These are phyloP conservation scores for Penicillium sclerotiorum DNA, from an alignment of 2,329 filamentous ascomycete genomes.

Conservation along the genomic window DNA sequence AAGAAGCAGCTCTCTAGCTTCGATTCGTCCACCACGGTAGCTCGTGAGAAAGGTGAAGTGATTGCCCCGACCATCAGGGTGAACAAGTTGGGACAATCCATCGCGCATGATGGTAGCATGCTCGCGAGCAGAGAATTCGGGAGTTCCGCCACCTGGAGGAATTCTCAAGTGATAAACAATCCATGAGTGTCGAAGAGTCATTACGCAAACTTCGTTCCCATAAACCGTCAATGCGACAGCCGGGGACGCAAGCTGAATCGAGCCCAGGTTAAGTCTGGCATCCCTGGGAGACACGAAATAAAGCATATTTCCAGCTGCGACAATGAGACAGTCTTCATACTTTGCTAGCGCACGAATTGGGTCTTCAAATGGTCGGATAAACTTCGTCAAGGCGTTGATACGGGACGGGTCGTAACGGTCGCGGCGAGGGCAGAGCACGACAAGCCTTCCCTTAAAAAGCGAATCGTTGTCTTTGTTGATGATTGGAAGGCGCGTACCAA, in stretches of 20 bases:
- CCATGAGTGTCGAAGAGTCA: constrained; percentile 58
- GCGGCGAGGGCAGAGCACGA: constrained; percentile 41
- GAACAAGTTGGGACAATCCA: constrained; percentile 34
- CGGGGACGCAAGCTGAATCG: no score
- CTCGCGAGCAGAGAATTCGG: no score
- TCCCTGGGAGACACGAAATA: constrained; percentile 48
- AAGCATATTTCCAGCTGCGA: constrained; percentile 49
- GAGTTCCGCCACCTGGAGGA: no score
- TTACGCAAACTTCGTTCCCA: constrained; percentile 51
- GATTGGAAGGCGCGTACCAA: constrained; percentile 41
- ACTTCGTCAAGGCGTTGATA: constrained; percentile 39
- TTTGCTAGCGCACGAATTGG: constrained; percentile 59
- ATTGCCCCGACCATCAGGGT: constrained; percentile 45
- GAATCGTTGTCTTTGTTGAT: constrained; percentile 12
- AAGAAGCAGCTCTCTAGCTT: constrained; percentile 29
- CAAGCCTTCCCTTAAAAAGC: constrained; percentile 34
- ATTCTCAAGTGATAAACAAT: no score
- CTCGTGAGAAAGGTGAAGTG: no score
- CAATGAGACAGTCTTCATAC: constrained; percentile 50
- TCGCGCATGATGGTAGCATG: constrained; percentile 36
- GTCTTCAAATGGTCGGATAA: constrained; percentile 37
- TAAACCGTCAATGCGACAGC: no score
- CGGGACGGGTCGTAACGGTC: constrained; percentile 26
- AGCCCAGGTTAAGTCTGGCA: constrained; percentile 44
- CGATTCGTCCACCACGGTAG: constrained; percentile 56